Evolutionary conservation across 2,329 filamentous ascomycete genomes (phyloP), one percentile per base, ranked within the genome.

Genomic region (Talaromyces atroroseus): DNA sequence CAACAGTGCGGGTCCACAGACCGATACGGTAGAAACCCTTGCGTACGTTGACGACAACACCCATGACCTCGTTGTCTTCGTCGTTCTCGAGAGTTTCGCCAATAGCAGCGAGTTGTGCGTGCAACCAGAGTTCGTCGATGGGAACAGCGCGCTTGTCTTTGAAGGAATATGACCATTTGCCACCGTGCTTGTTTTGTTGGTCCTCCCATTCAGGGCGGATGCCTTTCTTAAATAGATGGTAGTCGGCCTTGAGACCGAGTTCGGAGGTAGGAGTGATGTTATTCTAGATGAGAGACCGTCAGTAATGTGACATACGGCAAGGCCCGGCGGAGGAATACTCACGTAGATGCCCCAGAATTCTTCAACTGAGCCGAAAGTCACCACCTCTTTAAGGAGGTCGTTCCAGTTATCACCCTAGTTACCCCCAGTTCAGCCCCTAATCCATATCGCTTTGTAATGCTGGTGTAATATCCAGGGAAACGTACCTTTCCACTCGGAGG

Each of bases 341-440:
- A 99, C 95, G 76, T 97, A 97, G 72, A 99, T 90, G 59, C 94
- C 94, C 94, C 94, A 99, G 77, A 99, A 99, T 75, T 99, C 95
- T 78, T 99, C 94, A 24, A 99, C 94, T 2, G 92, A 96, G 78
- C 96, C 90, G 69, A 99, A 97, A 57, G 90, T 96, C 69, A 99
- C 96, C 66, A 99, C 92, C 75, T 99, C 91, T 80, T 99, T 99
- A 61, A 99, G 79, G 61, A 97, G 80, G 72, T 99, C 94, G 65
- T 95, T 95, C 94, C 95, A 99, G 82, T 96, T 96, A 76, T 97
- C 91, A 63, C 90, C 91, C 90, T 95, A 29, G 11, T 20, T 57
- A 49, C 23, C 57, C 50, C 38, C 58, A 20, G 49, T 59, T 65
- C 52, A 67, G 63, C 42, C 45, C 24, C 36, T 24, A 24, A 1